Conservation (phyloP, 176 grass and related monocot species). For the Eleusine indica region DNA sequence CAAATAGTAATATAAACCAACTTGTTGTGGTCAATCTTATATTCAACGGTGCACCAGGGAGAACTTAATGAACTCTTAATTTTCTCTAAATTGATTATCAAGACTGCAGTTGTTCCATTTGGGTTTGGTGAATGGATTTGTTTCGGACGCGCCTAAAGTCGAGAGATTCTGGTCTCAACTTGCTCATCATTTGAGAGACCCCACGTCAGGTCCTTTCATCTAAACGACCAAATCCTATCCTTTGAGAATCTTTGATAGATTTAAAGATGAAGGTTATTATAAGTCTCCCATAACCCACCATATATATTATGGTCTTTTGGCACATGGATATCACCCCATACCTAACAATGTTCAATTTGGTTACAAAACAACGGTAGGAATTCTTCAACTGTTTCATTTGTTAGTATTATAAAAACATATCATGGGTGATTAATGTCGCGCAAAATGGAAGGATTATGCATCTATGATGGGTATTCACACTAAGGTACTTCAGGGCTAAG, state of each 20-base stretch:
- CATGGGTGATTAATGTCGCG: background rate
- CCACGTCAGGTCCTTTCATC: constrained; percentile 27
- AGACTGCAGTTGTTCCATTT: constrained; percentile 5
- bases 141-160: constrained; percentile 28
- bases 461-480: background rate
- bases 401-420: background rate
- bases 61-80: background rate
- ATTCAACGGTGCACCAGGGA: background rate
- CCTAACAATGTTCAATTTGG: background rate
- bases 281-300: background rate
- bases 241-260: constrained; percentile 20
- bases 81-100: background rate
- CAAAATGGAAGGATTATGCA: background rate
- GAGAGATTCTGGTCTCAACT: constrained; percentile 40
- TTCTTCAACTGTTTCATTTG: background rate
- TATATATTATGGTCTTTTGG: background rate
- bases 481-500: background rate
- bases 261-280: background rate
- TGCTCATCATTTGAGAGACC: constrained; percentile 29
- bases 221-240: background rate
- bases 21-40: background rate
- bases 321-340: background rate
- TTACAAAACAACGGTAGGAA: background rate
- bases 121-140: constrained; percentile 50
- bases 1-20: background rate